These are phyloP conservation scores for Epichloe gansuensis DNA, from an alignment of 2,329 filamentous ascomycete genomes.

Conservation along the genomic window DNA sequence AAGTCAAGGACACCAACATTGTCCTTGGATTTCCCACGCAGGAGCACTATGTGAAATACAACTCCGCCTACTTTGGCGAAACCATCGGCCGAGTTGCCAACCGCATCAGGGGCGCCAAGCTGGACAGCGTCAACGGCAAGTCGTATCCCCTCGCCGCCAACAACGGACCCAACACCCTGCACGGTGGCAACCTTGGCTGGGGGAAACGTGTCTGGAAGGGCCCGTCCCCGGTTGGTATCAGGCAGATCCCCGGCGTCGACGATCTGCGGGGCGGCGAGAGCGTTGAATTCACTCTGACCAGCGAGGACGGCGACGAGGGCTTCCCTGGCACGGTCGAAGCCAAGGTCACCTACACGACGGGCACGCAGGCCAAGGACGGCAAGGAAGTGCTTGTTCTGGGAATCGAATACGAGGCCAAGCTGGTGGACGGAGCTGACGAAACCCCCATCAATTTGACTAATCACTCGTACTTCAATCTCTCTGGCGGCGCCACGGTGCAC, in stretches of 20 bases:
- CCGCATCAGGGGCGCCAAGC: conserved; percentile 58
- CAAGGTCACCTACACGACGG: conserved; percentile 65
- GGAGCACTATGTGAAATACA: conserved; percentile 62
- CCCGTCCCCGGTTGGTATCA: conserved; percentile 46
- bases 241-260: conserved; percentile 35
- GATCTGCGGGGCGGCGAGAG: conserved; percentile 49
- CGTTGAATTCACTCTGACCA: conserved; percentile 52
- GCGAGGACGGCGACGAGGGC: conserved; percentile 73
- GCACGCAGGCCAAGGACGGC: conserved; percentile 48
- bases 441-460: conserved; percentile 90
- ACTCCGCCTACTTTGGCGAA: conserved; percentile 75
- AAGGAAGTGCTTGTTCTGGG: conserved; percentile 58
- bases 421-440: conserved; percentile 71
- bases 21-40: conserved; percentile 73
- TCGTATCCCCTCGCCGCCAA: conserved; percentile 61
- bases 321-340: conserved; percentile 78
- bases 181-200: conserved; percentile 66
- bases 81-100: conserved; percentile 83
- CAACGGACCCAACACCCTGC: conserved; percentile 63
- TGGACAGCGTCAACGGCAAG: conserved; percentile 59
- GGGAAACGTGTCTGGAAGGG: conserved; percentile 67
- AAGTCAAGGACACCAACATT: conserved; percentile 68
- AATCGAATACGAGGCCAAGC: conserved; percentile 80
- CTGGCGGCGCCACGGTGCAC: conserved; percentile 37
- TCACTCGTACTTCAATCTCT: conserved; percentile 70